Conservation (phyloP, 1,284 basidiomycete species). For the Moniliophthora roreri region DNA sequence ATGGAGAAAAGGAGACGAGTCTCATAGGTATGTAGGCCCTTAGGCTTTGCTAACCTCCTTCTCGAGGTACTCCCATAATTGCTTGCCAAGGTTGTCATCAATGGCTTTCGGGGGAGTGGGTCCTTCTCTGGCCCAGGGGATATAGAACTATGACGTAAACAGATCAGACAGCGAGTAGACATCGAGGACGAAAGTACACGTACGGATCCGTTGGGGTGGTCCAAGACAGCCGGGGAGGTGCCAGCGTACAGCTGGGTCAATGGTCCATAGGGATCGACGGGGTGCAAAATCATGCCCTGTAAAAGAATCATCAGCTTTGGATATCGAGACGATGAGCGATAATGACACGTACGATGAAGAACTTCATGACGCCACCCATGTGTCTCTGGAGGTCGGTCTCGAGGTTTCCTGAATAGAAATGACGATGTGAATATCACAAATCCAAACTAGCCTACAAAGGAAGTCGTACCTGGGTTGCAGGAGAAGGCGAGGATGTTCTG, state of each 20-base stretch:
- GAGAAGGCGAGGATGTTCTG: background rate
- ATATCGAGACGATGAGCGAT: no score
- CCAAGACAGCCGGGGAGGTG: background rate
- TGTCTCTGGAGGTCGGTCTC: conserved; percentile 2
- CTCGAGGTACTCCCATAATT: background rate
- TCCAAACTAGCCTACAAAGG: background rate
- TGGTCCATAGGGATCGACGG: background rate
- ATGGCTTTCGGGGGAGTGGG: background rate
- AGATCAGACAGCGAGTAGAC: no score
- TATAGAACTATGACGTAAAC: background rate
- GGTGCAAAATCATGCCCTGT: background rate
- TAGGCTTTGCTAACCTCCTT: background rate
- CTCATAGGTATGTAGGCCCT: no score
- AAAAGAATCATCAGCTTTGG: background rate
- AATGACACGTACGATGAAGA: no score
- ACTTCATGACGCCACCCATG: background rate
- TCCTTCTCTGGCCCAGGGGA: background rate
- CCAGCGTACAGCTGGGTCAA: conserved; percentile 1
- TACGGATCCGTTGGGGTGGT: background rate
- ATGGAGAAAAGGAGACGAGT: no score
- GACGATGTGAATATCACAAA: no score
- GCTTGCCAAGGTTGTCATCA: background rate
- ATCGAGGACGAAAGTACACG: background rate
- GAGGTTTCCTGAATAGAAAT: background rate
- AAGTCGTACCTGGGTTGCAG: background rate